These are phyloP conservation scores for Galerina sulciceps DNA, from an alignment of 768 basidiomycete species.

Conservation along the genomic window DNA sequence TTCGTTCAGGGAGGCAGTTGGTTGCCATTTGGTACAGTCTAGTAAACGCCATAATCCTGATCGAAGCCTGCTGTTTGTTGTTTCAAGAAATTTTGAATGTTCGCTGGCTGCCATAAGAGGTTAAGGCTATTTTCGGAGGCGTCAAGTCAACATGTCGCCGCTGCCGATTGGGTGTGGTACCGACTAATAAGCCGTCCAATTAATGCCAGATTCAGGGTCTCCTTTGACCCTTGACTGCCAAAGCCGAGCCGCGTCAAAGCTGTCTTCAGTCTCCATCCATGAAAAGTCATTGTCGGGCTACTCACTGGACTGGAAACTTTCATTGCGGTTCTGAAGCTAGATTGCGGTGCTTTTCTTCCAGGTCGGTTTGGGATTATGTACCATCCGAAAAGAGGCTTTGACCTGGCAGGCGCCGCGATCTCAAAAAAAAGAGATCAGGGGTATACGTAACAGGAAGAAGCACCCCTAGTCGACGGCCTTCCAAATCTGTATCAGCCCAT, in stretches of 20 bases:
- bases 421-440: neutral
- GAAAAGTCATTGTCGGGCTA: too few species aligned
- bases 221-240: conserved; percentile 1
- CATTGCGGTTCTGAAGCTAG: neutral
- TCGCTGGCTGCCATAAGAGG: neutral
- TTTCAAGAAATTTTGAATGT: conserved; percentile 1
- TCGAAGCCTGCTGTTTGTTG: conserved; percentile 16
- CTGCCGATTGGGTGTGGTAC: neutral
- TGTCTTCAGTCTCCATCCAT: conserved; percentile 4
- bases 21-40: too few species aligned
- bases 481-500: neutral
- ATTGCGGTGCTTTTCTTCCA: neutral
- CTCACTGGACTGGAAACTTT: too few species aligned
- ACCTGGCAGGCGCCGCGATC: conserved; percentile 1
- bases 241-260: neutral
- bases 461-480: neutral
- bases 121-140: neutral
- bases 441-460: conserved; percentile 7
- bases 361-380: conserved; percentile 1
- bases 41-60: too few species aligned
- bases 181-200: neutral
- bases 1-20: too few species aligned
- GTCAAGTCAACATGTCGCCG: neutral
- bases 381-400: conserved; percentile 4
- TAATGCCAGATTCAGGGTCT: neutral